These are phyloP conservation scores for Tilletia indica DNA, from an alignment of 1,284 basidiomycete species.

Conservation along the genomic window DNA sequence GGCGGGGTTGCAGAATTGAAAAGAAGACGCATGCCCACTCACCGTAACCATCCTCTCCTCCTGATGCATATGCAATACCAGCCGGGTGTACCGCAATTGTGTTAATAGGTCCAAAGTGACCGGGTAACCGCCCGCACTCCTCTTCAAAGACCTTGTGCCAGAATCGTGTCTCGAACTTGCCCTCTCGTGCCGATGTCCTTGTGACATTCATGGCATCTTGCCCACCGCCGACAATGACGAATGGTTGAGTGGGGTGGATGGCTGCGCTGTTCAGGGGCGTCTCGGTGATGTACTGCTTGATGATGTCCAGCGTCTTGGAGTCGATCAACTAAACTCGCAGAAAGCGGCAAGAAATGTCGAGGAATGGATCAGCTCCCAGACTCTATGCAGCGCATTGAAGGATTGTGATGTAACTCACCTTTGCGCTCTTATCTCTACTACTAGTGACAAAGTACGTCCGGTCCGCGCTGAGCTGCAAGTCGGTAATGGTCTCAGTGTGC, in stretches of 20 bases:
- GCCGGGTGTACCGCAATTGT: conserved; percentile 91
- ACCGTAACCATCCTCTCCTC: conserved; percentile 84
- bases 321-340: conserved; percentile 71
- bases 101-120: conserved; percentile 89
- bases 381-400: background rate
- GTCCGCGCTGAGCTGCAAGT: conserved; percentile 86
- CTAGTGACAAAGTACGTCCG: conserved; percentile 92
- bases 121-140: conserved; percentile 82
- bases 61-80: conserved; percentile 85
- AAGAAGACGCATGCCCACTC: background rate
- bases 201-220: conserved; percentile 98
- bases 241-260: conserved; percentile 78
- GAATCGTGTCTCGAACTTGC: conserved; percentile 97
- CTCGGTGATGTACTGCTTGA: conserved; percentile 91
- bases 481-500: conserved; percentile 62
- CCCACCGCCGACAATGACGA: conserved; percentile 77
- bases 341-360: background rate
- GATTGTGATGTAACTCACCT: conserved; percentile 62
- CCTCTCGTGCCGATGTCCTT: conserved; percentile 86
- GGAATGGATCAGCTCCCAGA: background rate
- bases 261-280: conserved; percentile 94
- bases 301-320: conserved; percentile 78
- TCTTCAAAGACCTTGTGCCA: conserved; percentile 99
- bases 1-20: conserved; percentile 9
- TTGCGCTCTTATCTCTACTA: conserved; percentile 92